Percentiles rank a stretch among this genome's conserved stretches.
Evolutionary conservation across 2,329 filamentous ascomycete species (phyloP).

Genomic region (Ophiobolus disseminans): DNA sequence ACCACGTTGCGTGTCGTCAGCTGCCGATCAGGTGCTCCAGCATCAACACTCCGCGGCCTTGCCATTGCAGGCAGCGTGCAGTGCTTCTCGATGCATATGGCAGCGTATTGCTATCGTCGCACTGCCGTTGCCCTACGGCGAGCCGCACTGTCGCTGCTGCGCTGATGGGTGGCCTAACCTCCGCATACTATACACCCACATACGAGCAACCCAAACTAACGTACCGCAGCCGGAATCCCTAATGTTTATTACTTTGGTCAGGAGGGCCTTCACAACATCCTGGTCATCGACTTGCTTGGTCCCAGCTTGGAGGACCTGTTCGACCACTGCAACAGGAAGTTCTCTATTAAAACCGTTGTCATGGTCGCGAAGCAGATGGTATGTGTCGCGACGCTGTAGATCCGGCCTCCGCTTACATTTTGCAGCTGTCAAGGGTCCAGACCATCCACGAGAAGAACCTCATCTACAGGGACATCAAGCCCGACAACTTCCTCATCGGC

Average conservation of each 20-base stretch:
- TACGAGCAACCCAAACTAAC: constrained; percentile 15
- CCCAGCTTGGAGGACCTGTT: constrained; percentile 96
- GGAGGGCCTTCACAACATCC: constrained; percentile 97
- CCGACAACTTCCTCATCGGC: constrained; percentile 98
- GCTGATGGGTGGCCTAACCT: background rate
- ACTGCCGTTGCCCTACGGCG: background rate
- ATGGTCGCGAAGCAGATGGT: constrained; percentile 99
- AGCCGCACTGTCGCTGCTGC: background rate
- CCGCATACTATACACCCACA: background rate
- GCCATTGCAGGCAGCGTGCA: too few relatives aligned
- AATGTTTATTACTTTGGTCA: constrained; percentile 99
- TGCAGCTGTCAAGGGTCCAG: constrained; percentile 84
- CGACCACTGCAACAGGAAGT: constrained; percentile 93
- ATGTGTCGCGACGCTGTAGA: constrained; percentile 36
- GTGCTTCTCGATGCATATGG: too few relatives aligned
- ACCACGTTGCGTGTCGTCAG: background rate
- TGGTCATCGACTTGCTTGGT: constrained; percentile 95
- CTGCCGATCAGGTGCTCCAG: constrained; percentile 1
- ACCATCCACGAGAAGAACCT: constrained; percentile 98
- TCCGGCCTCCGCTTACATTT: constrained; percentile 12
- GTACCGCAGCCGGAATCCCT: constrained; percentile 81
- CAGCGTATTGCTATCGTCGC: background rate
- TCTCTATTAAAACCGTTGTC: constrained; percentile 96
- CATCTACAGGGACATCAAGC: constrained; percentile 99
- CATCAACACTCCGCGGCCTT: background rate